A percentile compares a stretch with the other conserved stretches of the same genome.
Evolutionary conservation across 345 rosid genomes (phyloP).

Genomic region (Hevea brasiliensis): DNA sequence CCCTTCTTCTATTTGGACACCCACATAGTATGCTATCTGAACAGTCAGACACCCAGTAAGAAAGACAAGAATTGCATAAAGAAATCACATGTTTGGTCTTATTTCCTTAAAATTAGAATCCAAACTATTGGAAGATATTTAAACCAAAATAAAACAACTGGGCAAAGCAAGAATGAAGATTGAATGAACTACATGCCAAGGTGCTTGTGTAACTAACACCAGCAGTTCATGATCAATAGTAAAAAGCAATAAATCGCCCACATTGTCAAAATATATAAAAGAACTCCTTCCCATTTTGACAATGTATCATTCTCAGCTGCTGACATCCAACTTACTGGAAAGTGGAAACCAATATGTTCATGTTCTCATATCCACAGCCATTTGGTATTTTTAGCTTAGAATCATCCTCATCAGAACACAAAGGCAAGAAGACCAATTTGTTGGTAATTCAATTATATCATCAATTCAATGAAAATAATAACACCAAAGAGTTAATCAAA

Average conservation of each 20-base stretch:
- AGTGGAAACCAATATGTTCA: not conserved
- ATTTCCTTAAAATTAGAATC: not conserved
- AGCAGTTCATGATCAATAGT: not conserved
- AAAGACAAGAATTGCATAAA: not conserved
- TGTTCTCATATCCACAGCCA: not conserved
- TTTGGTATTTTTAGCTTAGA: not conserved
- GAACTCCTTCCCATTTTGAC: not conserved
- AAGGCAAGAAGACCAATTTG: not conserved
- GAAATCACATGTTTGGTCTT: not conserved
- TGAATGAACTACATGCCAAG: not conserved
- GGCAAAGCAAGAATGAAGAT: not conserved
- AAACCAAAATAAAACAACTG: not conserved
- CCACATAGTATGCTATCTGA: constrained; percentile 82
- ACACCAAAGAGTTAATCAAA: not conserved
- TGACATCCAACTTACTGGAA: not conserved
- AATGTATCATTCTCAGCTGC: not conserved
- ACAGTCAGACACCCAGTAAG: constrained; percentile 11
- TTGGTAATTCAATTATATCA: not conserved
- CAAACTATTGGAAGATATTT: not conserved
- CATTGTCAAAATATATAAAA: not conserved
- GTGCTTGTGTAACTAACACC: not conserved
- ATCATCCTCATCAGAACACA: not conserved
- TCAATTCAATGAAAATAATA: not conserved
- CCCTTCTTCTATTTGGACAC: constrained; percentile 70
- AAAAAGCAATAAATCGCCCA: no score